Conservation (phyloP, 1,139 yeast species). For the Yamadazyma dendronema region DNA sequence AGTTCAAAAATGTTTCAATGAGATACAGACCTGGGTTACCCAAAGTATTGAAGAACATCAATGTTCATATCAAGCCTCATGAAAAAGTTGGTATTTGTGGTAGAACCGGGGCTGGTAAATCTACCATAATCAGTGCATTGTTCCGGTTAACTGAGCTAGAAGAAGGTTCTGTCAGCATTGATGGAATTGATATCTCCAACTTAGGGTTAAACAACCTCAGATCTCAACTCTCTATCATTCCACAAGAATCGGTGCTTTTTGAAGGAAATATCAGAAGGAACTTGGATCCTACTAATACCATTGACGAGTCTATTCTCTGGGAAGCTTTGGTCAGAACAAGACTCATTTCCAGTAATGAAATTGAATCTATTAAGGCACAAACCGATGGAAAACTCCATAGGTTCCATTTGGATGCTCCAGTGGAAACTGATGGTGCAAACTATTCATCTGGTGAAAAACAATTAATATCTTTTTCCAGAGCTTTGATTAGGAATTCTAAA, state of each 20-base stretch:
- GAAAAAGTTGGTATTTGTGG: conserved; percentile 77
- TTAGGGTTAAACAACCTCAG: conserved; percentile 34
- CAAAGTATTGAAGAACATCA: conserved; percentile 58
- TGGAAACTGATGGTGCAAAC: conserved; percentile 73
- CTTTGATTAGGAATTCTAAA: conserved; percentile 66
- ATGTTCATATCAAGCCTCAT: conserved; percentile 44
- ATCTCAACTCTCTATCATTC: conserved; percentile 39
- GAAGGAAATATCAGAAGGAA: conserved; percentile 40
- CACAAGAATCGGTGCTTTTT: conserved; percentile 47
- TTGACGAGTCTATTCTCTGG: conserved; percentile 41
- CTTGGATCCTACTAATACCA: conserved; percentile 41
- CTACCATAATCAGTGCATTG: conserved; percentile 64
- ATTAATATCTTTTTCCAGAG: conserved; percentile 71
- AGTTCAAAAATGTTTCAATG: conserved; percentile 57
- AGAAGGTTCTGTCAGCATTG: conserved; percentile 53
- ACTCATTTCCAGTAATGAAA: conserved; percentile 28
- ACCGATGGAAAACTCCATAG: conserved; percentile 35
- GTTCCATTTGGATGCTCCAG: conserved; percentile 64
- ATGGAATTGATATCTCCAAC: conserved; percentile 54
- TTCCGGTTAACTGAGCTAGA: conserved; percentile 59
- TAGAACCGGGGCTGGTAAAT: conserved; percentile 79
- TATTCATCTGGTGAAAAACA: conserved; percentile 80
- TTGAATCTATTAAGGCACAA: conserved; percentile 2
- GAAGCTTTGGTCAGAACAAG: conserved; percentile 46
- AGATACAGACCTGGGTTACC: conserved; percentile 79